Evolutionary conservation across 306 rosid species (phyloP).

Genomic region (Begonia peltatifolia): DNA sequence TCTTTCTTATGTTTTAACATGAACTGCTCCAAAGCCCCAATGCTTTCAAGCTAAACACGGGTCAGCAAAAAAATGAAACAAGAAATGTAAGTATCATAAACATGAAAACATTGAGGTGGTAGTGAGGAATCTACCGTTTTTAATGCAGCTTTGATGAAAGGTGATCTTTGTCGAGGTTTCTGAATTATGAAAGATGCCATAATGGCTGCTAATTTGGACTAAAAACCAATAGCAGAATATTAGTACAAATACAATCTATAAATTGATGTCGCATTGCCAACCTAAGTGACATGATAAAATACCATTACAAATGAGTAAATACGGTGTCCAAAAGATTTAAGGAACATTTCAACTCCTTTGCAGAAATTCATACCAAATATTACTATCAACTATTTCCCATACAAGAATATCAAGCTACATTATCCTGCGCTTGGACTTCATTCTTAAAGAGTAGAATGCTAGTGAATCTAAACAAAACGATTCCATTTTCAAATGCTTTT

Average conservation of each 20-base stretch:
- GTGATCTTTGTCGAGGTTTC: constrained; percentile 56
- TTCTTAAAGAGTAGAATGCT: neutral
- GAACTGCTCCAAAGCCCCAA: constrained; percentile 65
- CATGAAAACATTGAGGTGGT: too few species aligned
- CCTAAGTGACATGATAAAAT: too few species aligned
- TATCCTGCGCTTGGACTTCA: neutral
- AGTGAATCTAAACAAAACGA: neutral
- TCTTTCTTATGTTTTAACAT: constrained; percentile 83
- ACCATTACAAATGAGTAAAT: too few species aligned
- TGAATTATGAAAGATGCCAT: constrained; percentile 85
- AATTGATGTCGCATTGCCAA: too few species aligned
- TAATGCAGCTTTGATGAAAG: constrained; percentile 64
- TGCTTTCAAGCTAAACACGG: constrained; percentile 51
- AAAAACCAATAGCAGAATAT: constrained; percentile 6
- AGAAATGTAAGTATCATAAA: neutral
- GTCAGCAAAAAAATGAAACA: neutral
- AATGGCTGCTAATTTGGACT: constrained; percentile 78
- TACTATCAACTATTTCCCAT: too few species aligned
- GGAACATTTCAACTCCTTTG: too few species aligned
- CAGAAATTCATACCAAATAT: too few species aligned
- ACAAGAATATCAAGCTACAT: neutral
- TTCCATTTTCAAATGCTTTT: neutral
- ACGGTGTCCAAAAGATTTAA: too few species aligned
- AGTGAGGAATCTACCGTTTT: constrained; percentile 45
- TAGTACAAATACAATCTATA: too few species aligned